A percentile compares a stretch with the other conserved stretches of the same genome.
Conservation (phyloP, 2,329 filamentous ascomycete species). For the Pseudogymnoascus sp. region DNA sequence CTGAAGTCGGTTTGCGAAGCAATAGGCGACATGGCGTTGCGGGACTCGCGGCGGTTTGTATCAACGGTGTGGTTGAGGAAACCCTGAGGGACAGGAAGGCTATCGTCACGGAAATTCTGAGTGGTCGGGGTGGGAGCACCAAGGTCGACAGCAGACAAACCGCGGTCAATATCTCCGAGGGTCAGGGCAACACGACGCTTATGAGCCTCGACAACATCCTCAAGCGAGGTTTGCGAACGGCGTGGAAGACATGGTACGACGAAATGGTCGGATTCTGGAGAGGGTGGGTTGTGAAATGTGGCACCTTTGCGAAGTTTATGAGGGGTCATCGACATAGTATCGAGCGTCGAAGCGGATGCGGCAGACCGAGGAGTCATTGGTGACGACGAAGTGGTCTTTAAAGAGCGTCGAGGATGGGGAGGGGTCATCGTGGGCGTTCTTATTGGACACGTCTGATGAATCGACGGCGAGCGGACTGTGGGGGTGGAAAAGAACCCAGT, state of each 20-base stretch:
- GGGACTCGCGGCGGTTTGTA: conserved; percentile 29
- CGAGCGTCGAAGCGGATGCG: conserved; percentile 37
- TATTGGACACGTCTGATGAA: conserved; percentile 1
- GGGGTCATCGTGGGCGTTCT: conserved; percentile 26
- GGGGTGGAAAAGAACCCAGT: conserved; percentile 5
- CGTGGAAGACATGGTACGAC: conserved; percentile 39
- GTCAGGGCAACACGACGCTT: conserved; percentile 60
- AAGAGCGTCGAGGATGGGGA: conserved; percentile 27
- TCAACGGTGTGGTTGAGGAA: conserved; percentile 49
- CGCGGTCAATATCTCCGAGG: conserved; percentile 56
- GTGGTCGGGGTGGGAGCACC: conserved; percentile 29
- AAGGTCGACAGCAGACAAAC: conserved; percentile 41
- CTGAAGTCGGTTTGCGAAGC: conserved; percentile 29
- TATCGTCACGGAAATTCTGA: conserved; percentile 44
- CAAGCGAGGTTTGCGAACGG: conserved; percentile 60
- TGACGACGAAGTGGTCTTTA: conserved; percentile 28
- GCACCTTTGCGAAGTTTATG: conserved; percentile 55
- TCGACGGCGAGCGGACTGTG: conserved; percentile 4
- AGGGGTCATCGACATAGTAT: conserved; percentile 37
- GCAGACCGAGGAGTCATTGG: conserved; percentile 37
- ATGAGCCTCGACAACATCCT: conserved; percentile 63
- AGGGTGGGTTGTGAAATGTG: conserved; percentile 44
- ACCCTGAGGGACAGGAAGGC: conserved; percentile 50
- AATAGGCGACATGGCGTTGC: conserved; percentile 31
- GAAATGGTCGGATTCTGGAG: conserved; percentile 33